Conservation (phyloP, 2,329 filamentous ascomycete genomes). For the Penicillium oxalicum region DNA sequence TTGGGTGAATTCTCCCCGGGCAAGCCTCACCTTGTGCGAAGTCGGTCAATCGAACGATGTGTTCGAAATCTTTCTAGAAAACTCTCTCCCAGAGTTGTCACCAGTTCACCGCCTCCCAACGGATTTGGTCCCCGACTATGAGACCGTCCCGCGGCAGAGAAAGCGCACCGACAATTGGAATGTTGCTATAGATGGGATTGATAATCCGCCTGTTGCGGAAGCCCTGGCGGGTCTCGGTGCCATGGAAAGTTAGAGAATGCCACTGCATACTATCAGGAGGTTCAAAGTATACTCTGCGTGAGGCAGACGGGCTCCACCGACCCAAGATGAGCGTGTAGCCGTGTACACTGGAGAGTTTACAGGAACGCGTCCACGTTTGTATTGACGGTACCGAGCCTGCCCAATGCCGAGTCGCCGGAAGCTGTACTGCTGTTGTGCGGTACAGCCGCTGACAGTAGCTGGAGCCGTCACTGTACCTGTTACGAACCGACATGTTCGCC, state of each 20-base stretch:
- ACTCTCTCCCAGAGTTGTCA: neutral
- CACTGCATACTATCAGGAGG: too few species aligned
- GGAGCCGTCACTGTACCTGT: too few species aligned
- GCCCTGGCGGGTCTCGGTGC: neutral
- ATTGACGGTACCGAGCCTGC: too few species aligned
- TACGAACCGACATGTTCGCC: neutral
- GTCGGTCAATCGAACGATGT: neutral
- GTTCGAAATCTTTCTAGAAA: conserved; percentile 9
- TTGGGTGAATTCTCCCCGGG: too few species aligned
- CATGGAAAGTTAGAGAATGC: too few species aligned
- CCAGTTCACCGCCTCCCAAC: conserved; percentile 18
- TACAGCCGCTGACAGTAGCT: too few species aligned
- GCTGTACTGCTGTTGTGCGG: too few species aligned
- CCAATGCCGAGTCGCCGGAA: too few species aligned
- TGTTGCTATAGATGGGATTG: conserved; percentile 8
- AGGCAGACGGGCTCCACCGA: neutral
- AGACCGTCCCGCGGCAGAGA: conserved; percentile 1
- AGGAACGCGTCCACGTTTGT: too few species aligned
- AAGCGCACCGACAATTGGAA: neutral
- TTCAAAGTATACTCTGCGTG: too few species aligned
- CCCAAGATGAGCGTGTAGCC: neutral
- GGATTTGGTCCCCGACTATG: conserved; percentile 10
- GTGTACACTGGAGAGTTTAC: neutral
- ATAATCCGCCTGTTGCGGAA: conserved; percentile 11
- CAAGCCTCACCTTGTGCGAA: neutral